Conservation (phyloP, 345 rosid species). For the Bruguiera parviflora region DNA sequence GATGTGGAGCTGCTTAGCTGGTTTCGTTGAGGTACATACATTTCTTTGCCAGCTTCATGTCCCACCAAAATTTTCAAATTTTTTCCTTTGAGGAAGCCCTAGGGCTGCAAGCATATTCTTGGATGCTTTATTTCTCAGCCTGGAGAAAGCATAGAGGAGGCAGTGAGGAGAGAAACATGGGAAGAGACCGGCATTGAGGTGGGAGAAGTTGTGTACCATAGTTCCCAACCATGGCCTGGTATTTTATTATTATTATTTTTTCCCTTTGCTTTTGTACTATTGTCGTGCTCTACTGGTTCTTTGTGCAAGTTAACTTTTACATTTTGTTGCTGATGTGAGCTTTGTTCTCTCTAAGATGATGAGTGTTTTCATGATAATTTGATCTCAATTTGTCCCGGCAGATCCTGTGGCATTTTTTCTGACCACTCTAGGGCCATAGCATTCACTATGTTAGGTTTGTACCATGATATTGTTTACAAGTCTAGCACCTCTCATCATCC, state of each 20-base stretch:
- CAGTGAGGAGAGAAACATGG: conserved; percentile 93
- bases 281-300: not conserved
- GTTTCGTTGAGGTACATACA: conserved; percentile 80
- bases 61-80: not conserved
- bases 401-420: not conserved
- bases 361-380: no score
- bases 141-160: conserved; percentile 99
- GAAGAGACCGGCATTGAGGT: conserved; percentile 96
- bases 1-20: conserved; percentile 98
- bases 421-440: not conserved
- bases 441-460: not conserved
- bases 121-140: conserved; percentile 49
- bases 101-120: not conserved
- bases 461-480: not conserved
- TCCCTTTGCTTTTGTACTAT: not conserved
- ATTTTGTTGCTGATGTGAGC: no score
- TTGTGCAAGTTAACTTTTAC: not conserved
- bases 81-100: not conserved
- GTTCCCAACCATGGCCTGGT: conserved; percentile 99
- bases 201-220: conserved; percentile 84
- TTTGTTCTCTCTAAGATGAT: no score
- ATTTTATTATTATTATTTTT: conserved; percentile 8
- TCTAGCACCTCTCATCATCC: not conserved
- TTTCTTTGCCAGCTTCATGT: conserved; percentile 3
- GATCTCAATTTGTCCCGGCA: no score